phyloP scores from a whole-genome alignment of 2,329 filamentous ascomycete genomes.

The Paecilomyces niveus region DNA sequence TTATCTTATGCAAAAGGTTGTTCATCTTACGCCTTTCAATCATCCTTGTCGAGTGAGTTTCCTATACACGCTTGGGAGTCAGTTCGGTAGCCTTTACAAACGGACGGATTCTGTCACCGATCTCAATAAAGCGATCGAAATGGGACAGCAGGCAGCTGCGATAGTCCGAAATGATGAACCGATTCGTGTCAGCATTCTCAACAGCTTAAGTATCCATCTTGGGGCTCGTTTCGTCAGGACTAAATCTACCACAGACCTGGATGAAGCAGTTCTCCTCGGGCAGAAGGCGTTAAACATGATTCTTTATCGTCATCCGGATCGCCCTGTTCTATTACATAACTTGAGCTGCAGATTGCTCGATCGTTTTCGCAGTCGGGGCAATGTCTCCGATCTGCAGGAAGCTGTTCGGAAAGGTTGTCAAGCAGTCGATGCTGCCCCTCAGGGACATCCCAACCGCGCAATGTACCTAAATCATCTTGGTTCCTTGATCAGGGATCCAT shows the following conservation, averaged over 20 bases:
- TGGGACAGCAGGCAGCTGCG: background rate
- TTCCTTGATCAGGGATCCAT: background rate
- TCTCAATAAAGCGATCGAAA: background rate
- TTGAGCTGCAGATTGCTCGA: background rate
- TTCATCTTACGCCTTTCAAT: background rate
- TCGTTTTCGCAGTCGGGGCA: background rate
- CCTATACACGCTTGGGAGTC: background rate
- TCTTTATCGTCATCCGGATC: background rate
- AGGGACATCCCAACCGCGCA: background rate
- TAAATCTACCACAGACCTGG: background rate
- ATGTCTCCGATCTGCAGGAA: background rate
- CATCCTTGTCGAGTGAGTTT: background rate
- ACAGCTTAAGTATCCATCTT: background rate
- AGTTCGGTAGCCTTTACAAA: background rate
- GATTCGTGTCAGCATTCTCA: background rate
- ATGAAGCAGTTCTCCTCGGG: background rate
- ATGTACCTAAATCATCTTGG: constrained; percentile 2
- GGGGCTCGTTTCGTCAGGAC: background rate
- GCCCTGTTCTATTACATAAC: background rate
- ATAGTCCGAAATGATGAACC: background rate
- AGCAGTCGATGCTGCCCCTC: background rate
- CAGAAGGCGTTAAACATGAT: background rate
- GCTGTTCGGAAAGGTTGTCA: background rate
- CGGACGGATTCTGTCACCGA: background rate
- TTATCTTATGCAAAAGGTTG: background rate